Base-by-base conservation (phyloP, 768 basidiomycete genomes). In the Pulveroboletus ravenelii region DNA sequence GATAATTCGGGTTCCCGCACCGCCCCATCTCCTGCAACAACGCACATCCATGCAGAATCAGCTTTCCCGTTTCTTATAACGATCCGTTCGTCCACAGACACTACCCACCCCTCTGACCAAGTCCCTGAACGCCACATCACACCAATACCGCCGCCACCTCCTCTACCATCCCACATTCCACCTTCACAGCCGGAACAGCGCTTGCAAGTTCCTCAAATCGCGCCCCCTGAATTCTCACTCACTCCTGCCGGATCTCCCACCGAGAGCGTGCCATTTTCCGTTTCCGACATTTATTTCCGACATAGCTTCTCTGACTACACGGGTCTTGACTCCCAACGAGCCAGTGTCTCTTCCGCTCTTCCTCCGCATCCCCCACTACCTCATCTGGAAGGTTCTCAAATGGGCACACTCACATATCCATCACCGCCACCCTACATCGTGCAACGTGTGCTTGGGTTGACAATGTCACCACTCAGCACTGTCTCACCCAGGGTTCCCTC, bases 201-300 rank as follows among this genome's bases (percentile, higher is more conserved):
- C 59, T 34, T 67, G 55, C 69, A 35, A 62, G 70, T 56, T 32
- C 59, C 52, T 23, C 52, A 48, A 4, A 43, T 43, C 12, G 31
- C 53, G 8, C 54, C 56, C 30, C 76, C 72, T 13, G 58, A 62
- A 3, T 55, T 59, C 40, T 52, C 56, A 29, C 61, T 41, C 59
- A 29, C 66, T n/a, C 61, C 63, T 41, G 59, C 72, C 29, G 70
- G 67, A 27, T 81, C 82, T 13, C 80, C 80, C 34, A 78, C 78
- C 0, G 78, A 82, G 41, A 83, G 80, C 50, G 67, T 81, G 34
- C 78, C 79, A 1, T 70, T 78, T 50, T 78, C 79, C 14, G 73
- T 78, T n/a, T 77, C 78, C 14, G 79, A 81, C 10, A 67, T 79
- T 30, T 69, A 76, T 43, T 79, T 79, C 62, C 69, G 76, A 34